Percentiles rank a stretch among this genome's conserved stretches.
Conservation (phyloP, 257 asterid genomes). For the Anisodus tanguticus region DNA sequence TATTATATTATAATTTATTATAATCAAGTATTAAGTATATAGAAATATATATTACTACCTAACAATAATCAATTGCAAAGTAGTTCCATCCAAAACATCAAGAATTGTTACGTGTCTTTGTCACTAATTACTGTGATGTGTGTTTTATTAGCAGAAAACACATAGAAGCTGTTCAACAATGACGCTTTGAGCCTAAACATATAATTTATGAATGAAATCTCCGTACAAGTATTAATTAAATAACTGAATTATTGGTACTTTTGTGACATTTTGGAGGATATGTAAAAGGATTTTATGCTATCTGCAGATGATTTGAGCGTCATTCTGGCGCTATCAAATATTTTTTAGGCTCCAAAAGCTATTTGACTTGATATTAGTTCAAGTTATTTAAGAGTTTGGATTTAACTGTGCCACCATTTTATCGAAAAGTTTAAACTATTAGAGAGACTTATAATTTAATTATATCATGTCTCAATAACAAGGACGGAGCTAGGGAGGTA, state of each 20-base stretch:
- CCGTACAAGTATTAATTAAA: neutral
- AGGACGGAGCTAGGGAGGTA: too few relatives aligned
- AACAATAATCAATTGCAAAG: neutral
- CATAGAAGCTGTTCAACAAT: neutral
- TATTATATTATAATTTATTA: neutral
- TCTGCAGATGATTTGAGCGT: slow-evolving; percentile 25
- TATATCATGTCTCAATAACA: neutral
- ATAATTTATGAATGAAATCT: neutral
- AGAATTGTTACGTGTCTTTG: neutral
- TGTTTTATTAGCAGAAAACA: neutral
- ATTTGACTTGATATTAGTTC: neutral
- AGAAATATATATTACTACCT: neutral
- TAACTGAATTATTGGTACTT: slow-evolving; percentile 15
- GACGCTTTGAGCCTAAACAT: slow-evolving; percentile 10
- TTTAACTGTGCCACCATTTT: neutral
- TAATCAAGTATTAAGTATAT: too few relatives aligned
- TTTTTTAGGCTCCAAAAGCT: neutral
- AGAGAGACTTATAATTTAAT: neutral
- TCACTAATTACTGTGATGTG: neutral
- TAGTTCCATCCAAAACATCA: neutral
- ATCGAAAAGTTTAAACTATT: too few relatives aligned
- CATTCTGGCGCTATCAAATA: slow-evolving; percentile 14
- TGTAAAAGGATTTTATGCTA: neutral
- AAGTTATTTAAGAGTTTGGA: neutral
- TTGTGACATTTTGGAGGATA: neutral